phyloP scores from a whole-genome alignment of 169 alveolate species.

The Cryptosporidium sp. region DNA sequence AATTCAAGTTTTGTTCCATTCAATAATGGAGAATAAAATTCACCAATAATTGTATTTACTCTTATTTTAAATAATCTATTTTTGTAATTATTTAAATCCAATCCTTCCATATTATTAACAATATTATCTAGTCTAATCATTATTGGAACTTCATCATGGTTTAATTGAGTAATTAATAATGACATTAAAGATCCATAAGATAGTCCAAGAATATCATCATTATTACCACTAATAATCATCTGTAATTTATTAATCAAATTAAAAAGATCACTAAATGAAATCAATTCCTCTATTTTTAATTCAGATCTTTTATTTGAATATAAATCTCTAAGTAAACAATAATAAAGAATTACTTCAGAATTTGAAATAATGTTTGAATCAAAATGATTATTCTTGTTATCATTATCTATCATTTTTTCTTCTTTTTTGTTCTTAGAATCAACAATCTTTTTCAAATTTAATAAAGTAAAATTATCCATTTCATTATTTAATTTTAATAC shows the following conservation, averaged over 20 bases:
- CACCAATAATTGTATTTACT: constrained; percentile 52
- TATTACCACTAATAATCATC: background rate
- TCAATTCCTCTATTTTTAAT: constrained; percentile 6
- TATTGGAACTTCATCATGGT: background rate
- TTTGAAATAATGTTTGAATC: background rate
- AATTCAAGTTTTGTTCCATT: constrained; percentile 2
- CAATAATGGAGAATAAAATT: constrained; percentile 25
- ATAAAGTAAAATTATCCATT: background rate
- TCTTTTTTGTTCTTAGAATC: background rate
- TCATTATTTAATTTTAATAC: background rate
- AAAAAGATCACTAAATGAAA: background rate
- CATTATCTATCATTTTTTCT: background rate
- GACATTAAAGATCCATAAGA: constrained; percentile 54
- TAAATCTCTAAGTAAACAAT: constrained; percentile 43
- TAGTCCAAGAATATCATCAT: constrained; percentile 14
- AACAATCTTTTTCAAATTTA: too few relatives aligned
- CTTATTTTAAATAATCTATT: constrained; percentile 23
- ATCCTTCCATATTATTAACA: background rate
- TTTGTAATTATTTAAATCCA: background rate
- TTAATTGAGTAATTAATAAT: constrained; percentile 7
- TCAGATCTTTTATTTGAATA: background rate
- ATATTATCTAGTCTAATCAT: background rate
- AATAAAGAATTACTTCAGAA: constrained; percentile 34
- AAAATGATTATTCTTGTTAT: background rate
- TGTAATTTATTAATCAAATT: constrained; percentile 20